A percentile compares a stretch with the other conserved stretches of the same genome.
These are phyloP conservation scores for Cryoendolithus antarcticus DNA, from an alignment of 2,329 filamentous ascomycete species.

Conservation along the genomic window DNA sequence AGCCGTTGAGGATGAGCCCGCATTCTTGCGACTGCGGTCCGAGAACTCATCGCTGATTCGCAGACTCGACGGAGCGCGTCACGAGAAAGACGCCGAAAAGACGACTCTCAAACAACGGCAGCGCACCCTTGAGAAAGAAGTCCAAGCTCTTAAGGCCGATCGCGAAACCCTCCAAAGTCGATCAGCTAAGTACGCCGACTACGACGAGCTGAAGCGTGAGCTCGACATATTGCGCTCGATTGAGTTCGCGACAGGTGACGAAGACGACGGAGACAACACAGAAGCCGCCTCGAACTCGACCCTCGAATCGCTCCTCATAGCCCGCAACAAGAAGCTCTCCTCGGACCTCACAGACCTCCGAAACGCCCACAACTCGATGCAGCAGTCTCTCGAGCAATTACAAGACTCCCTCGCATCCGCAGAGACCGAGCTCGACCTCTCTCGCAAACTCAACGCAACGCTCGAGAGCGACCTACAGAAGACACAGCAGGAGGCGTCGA, in stretches of 20 bases:
- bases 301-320: constrained; percentile 78
- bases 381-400: constrained; percentile 63
- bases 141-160: constrained; percentile 62
- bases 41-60: constrained; percentile 88
- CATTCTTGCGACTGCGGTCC: constrained; percentile 74
- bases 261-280: constrained; percentile 42
- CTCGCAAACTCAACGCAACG: constrained; percentile 72
- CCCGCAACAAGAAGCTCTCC: constrained; percentile 90
- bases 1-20: constrained; percentile 75
- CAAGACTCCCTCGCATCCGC: constrained; percentile 74
- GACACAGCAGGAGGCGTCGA: constrained; percentile 73
- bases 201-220: constrained; percentile 92
- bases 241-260: constrained; percentile 70
- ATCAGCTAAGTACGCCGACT: constrained; percentile 81
- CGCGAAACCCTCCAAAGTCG: constrained; percentile 68
- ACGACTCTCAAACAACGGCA: constrained; percentile 64
- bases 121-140: constrained; percentile 68
- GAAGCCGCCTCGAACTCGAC: constrained; percentile 38
- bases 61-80: constrained; percentile 69
- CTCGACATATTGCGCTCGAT: constrained; percentile 91
- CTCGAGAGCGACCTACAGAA: constrained; percentile 84
- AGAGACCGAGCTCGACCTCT: constrained; percentile 75
- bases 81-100: constrained; percentile 73
- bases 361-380: constrained; percentile 86
- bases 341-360: constrained; percentile 87